Evolutionary conservation across 371 early-diverging fungal species (phyloP).

Genomic region (Thermomucor indicae-seudaticae): DNA sequence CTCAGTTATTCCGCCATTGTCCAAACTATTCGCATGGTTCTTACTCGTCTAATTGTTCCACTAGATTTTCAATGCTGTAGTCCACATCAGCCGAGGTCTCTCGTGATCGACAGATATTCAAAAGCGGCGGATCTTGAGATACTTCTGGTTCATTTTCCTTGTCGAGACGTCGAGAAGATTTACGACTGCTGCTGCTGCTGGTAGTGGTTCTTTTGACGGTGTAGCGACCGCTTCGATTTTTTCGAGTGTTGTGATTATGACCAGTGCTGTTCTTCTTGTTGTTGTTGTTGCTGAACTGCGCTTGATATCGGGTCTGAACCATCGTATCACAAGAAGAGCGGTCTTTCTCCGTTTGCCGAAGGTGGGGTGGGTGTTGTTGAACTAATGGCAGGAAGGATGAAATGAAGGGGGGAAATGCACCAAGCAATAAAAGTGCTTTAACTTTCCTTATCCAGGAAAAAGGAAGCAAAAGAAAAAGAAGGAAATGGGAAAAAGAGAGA

Average conservation of each 20-base stretch:
- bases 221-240: too few species aligned
- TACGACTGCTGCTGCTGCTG: too few species aligned
- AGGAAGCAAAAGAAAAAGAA: slow-evolving; percentile 1
- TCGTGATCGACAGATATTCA: slow-evolving; percentile 27
- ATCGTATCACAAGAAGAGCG: slow-evolving; percentile 5
- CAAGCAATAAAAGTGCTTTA: too few species aligned
- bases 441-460: slow-evolving; percentile 1
- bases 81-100: slow-evolving; percentile 17
- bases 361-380: too few species aligned
- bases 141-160: slow-evolving; percentile 17
- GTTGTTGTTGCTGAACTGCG: slow-evolving; percentile 12
- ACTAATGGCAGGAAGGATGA: too few species aligned
- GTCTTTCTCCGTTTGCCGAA: not conserved
- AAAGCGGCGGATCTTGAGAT: slow-evolving; percentile 21
- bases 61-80: slow-evolving; percentile 24
- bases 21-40: not conserved
- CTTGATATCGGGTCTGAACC: slow-evolving; percentile 35
- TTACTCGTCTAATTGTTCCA: slow-evolving; percentile 46
- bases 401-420: too few species aligned
- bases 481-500: not conserved
- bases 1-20: not conserved
- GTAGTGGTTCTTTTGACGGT: too few species aligned
- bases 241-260: too few species aligned
- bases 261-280: slow-evolving; percentile 5
- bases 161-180: not conserved